Evolutionary conservation across 106 monocot genomes (phyloP).

Genomic region (Dioscorea alata): DNA sequence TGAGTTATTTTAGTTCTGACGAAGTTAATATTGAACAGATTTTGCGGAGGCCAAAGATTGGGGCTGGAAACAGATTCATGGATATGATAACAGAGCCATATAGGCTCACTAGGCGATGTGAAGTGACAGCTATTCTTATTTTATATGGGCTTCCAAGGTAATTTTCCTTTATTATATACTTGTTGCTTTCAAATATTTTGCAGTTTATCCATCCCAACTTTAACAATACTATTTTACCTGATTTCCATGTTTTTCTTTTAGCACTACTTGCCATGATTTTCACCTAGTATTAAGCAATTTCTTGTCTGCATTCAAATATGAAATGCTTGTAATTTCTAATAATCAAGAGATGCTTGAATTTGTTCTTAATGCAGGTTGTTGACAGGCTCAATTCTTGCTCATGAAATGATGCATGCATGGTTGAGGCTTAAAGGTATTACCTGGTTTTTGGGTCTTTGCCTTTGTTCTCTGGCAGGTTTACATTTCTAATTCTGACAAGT

Average conservation of each 20-base stretch:
- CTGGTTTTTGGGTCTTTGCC: background rate
- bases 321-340: too few relatives aligned
- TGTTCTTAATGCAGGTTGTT: conserved; percentile 48
- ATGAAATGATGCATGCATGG: conserved; percentile 38
- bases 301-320: too few relatives aligned
- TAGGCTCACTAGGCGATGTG: conserved; percentile 48
- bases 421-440: conserved; percentile 65
- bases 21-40: conserved; percentile 30
- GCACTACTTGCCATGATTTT: too few relatives aligned
- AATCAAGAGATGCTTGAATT: background rate
- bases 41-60: conserved; percentile 52
- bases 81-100: conserved; percentile 68
- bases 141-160: conserved; percentile 88
- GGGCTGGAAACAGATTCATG: conserved; percentile 48
- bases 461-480: too few relatives aligned
- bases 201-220: background rate
- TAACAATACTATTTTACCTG: background rate
- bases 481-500: too few relatives aligned
- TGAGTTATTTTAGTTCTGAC: too few relatives aligned
- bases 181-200: background rate
- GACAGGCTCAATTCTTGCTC: conserved; percentile 81
- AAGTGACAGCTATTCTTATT: conserved; percentile 87
- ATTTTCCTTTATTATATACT: background rate
- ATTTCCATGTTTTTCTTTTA: background rate
- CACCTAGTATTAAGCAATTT: too few relatives aligned